A percentile compares a stretch with the other conserved stretches of the same genome.
These are phyloP conservation scores for Dryas integrifolia DNA, from an alignment of 331 rosid genomes.

Conservation along the genomic window DNA sequence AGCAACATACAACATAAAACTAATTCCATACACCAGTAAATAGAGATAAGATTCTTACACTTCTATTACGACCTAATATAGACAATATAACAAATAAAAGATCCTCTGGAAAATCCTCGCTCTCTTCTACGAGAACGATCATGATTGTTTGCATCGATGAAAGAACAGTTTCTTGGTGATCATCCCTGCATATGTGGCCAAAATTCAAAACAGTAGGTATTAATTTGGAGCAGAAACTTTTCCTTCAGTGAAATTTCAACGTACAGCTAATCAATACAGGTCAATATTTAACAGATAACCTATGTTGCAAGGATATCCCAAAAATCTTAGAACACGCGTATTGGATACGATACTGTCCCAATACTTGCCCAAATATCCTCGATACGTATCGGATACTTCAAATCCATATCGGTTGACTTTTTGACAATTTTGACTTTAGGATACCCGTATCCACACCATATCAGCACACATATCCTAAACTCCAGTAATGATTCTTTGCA, in stretches of 20 bases:
- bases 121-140: constrained; percentile 90
- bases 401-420: too few relatives aligned
- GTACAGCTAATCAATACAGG: background rate
- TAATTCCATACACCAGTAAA: constrained; percentile 26
- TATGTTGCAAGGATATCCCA: too few relatives aligned
- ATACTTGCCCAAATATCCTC: too few relatives aligned
- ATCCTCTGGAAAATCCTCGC: constrained; percentile 81
- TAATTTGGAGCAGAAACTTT: background rate
- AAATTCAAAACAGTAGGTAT: constrained; percentile 19
- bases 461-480: too few relatives aligned
- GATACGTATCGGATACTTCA: too few relatives aligned
- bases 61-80: constrained; percentile 67
- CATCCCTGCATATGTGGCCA: constrained; percentile 67
- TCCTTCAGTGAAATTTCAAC: background rate
- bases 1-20: constrained; percentile 6
- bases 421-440: too few relatives aligned
- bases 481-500: too few relatives aligned
- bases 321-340: too few relatives aligned
- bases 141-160: constrained; percentile 93
- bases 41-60: constrained; percentile 50
- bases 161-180: constrained; percentile 88
- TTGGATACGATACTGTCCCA: too few relatives aligned
- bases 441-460: too few relatives aligned
- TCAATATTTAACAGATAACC: background rate
- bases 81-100: constrained; percentile 65